Percentiles rank a stretch among this genome's conserved stretches.
These are phyloP conservation scores for Neurospora sp. DNA, from an alignment of 495 filamentous ascomycete genomes.

Conservation along the genomic window DNA sequence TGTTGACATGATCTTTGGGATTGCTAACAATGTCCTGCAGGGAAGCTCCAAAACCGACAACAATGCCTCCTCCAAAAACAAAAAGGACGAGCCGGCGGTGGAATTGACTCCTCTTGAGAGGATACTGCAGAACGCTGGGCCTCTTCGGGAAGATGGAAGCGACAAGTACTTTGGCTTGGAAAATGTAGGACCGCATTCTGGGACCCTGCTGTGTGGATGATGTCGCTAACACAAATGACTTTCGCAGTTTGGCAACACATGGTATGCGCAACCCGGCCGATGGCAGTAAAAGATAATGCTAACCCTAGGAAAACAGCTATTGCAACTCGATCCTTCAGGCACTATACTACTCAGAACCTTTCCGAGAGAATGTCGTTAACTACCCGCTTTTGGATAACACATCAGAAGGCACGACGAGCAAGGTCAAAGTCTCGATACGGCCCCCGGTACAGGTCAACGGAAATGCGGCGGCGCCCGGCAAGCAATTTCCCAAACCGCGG, in stretches of 20 bases:
- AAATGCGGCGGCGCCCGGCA: slow-evolving; percentile 38
- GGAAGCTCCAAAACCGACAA: slow-evolving; percentile 25
- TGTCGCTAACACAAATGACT: slow-evolving; percentile 12
- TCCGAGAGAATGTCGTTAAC: slow-evolving; percentile 89
- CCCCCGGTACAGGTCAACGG: slow-evolving; percentile 33
- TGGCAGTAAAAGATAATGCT: not conserved
- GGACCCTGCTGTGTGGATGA: not conserved
- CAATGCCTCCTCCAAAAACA: slow-evolving; percentile 35
- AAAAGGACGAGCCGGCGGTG: slow-evolving; percentile 61
- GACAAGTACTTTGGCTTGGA: slow-evolving; percentile 99
- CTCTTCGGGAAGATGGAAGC: slow-evolving; percentile 75
- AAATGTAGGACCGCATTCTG: slow-evolving; percentile 56
- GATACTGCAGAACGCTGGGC: slow-evolving; percentile 67
- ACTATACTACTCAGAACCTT: slow-evolving; percentile 88
- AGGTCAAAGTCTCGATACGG: slow-evolving; percentile 40
- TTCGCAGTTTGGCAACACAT: slow-evolving; percentile 87
- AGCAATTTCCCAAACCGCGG: slow-evolving; percentile 3
- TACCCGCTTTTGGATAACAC: slow-evolving; percentile 56
- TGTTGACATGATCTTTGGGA: not conserved
- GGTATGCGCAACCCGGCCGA: slow-evolving; percentile 43
- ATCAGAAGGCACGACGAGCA: slow-evolving; percentile 32
- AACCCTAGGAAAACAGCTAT: slow-evolving; percentile 48
- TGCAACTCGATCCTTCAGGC: slow-evolving; percentile 97
- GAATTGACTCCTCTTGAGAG: slow-evolving; percentile 75
- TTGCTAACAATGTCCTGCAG: slow-evolving; percentile 12